Evolutionary conservation across 768 basidiomycete species (phyloP).

Genomic region (Dendrothele bispora): DNA sequence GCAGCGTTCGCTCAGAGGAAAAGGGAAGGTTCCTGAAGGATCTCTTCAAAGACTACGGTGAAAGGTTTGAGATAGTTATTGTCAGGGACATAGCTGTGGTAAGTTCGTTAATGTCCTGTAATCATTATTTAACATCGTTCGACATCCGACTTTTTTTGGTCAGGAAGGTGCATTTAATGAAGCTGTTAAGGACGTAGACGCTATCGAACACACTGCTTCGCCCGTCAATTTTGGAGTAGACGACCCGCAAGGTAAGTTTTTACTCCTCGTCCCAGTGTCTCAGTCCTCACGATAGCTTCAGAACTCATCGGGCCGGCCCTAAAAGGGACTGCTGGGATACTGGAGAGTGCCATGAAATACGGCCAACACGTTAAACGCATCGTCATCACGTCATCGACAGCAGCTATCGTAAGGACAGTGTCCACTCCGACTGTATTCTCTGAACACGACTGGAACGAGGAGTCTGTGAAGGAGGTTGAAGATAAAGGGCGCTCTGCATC

Average conservation of each 20-base stretch:
- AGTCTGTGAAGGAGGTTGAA: slow-evolving; percentile 32
- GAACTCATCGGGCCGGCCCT: slow-evolving; percentile 60
- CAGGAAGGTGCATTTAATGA: slow-evolving; percentile 78
- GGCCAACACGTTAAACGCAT: slow-evolving; percentile 49
- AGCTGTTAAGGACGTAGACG: slow-evolving; percentile 75
- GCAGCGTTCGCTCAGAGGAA: slow-evolving; percentile 58
- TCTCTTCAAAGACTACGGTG: slow-evolving; percentile 51
- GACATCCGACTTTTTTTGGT: too few relatives aligned
- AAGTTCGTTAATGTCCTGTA: too few relatives aligned
- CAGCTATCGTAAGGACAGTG: slow-evolving; percentile 28
- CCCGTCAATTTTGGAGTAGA: slow-evolving; percentile 50
- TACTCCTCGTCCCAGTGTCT: slow-evolving; percentile 5
- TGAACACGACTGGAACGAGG: slow-evolving; percentile 50
- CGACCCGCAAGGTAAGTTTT: slow-evolving; percentile 38
- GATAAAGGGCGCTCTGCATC: slow-evolving; percentile 38
- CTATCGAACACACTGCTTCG: slow-evolving; percentile 68
- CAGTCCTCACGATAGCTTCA: slow-evolving; percentile 14
- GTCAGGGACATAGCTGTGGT: slow-evolving; percentile 65
- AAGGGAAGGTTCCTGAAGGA: slow-evolving; percentile 61
- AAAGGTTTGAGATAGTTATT: slow-evolving; percentile 61
- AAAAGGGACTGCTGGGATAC: slow-evolving; percentile 49
- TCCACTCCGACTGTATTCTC: slow-evolving; percentile 17
- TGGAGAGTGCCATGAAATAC: slow-evolving; percentile 43
- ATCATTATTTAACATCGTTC: background rate
- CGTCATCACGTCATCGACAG: slow-evolving; percentile 52